Conservation (phyloP, 371 early-diverging fungal species). For the Circinella minor region DNA sequence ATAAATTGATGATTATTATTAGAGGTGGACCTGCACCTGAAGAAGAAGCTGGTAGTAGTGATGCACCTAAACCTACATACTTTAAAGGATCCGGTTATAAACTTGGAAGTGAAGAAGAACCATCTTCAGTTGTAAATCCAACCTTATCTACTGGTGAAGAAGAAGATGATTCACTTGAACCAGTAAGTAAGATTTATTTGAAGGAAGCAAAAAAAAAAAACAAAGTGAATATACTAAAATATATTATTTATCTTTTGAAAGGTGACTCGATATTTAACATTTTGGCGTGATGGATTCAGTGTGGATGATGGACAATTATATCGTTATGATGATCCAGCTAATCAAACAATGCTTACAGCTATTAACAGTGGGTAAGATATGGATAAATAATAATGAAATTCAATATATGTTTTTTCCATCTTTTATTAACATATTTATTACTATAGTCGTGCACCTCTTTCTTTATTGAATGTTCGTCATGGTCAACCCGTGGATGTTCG, state of each 20-base stretch:
- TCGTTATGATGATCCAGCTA: conserved; percentile 85
- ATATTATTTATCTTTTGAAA: conserved; percentile 16
- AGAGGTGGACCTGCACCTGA: conserved; percentile 59
- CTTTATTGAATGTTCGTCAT: conserved; percentile 85
- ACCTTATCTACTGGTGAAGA: conserved; percentile 18
- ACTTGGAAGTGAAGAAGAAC: conserved; percentile 72
- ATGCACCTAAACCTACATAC: conserved; percentile 44
- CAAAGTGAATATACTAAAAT: not conserved
- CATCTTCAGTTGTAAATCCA: conserved; percentile 41
- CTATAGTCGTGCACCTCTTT: conserved; percentile 79
- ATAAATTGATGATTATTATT: not conserved
- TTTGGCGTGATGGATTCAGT: conserved; percentile 96
- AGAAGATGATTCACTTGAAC: conserved; percentile 26
- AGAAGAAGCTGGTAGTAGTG: conserved; percentile 45
- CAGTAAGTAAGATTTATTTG: conserved; percentile 35
- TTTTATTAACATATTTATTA: not conserved
- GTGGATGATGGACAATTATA: conserved; percentile 92
- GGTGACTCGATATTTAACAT: conserved; percentile 82
- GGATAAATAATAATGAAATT: too few relatives aligned
- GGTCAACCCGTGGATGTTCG: conserved; percentile 94
- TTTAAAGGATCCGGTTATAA: conserved; percentile 74
- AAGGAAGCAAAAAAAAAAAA: too few relatives aligned
- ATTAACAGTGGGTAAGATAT: conserved; percentile 83
- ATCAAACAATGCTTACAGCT: conserved; percentile 79
- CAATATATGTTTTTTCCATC: not conserved